Evolutionary conservation across 352 stramenopile genomes (phyloP), one percentile per base, ranked within the genome.

Genomic region (Pythium chondricola): DNA sequence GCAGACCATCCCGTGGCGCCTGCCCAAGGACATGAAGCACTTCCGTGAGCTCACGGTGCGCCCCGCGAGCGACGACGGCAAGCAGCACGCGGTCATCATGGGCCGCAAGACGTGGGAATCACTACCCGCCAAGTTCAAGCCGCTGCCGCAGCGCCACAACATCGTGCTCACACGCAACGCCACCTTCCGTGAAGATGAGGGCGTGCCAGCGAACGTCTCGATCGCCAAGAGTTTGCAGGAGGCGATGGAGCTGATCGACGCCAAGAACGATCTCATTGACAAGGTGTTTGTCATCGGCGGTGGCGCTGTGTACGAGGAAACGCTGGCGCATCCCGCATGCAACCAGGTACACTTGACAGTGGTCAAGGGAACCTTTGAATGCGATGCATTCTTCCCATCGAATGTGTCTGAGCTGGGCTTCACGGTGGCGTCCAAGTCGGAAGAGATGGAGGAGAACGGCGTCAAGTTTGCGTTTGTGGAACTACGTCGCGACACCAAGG

Each of bases 51-150:
- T 99, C 18, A 99, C 96, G 4, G 85, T 73, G 31, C 62, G 65
- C 6, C 57, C 58, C 7, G 13, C 8, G 29, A 33, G 29, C 29
- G 45, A 37, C 24, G 45, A 46, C 14, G 31, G 6, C 24, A 63
- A 60, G 32, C 83, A 94, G 39, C 88, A 99, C 77, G 97, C 96
- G 1, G 96, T 99, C 27, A 96, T 99, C 65, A 99, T 99, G 97
- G 97, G 97, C 14, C 89, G 96, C 37, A 99, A 99, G 72, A 99
- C 97, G 16, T 99, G 96, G 95, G 90, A 99, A 52, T 98, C 93
- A 49, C 96, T 99, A 43, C 97, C 97, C 5, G 32, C 76, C 33
- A 97, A 97, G 61, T 98, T 98, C 52, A 85, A 95, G 3, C 97
- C 97, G 10, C 70, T 99, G 31, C 74, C 79, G 22, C 89, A 93